Evolutionary conservation across 805 yeast species (phyloP).

Genomic region (Candida oleophila): DNA sequence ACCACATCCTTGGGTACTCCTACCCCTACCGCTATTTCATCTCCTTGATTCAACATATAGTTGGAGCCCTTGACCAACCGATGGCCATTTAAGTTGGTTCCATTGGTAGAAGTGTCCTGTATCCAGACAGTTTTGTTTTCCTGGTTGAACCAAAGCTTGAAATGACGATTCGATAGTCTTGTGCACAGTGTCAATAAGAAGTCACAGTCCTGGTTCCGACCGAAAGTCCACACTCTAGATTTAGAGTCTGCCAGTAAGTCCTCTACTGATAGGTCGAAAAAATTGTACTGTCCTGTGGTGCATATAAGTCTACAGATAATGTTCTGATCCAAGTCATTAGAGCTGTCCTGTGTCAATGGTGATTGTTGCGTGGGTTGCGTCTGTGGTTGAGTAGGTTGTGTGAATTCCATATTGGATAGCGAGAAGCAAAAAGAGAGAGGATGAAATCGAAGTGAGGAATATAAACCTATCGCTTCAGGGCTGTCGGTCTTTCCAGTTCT

Average conservation of each 20-base stretch:
- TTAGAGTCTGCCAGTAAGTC: slow-evolving; percentile 21
- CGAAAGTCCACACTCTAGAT: slow-evolving; percentile 61
- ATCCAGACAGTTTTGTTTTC: slow-evolving; percentile 57
- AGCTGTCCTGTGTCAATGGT: slow-evolving; percentile 25
- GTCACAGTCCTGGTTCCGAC: slow-evolving; percentile 69
- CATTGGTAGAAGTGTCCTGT: slow-evolving; percentile 85
- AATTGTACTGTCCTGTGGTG: slow-evolving; percentile 54
- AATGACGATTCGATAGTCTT: slow-evolving; percentile 73
- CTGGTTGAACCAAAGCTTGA: slow-evolving; percentile 64
- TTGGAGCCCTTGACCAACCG: slow-evolving; percentile 74
- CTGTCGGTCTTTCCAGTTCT: not conserved
- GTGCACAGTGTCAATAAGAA: slow-evolving; percentile 57
- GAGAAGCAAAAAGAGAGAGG: not conserved
- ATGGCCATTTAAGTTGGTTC: slow-evolving; percentile 79
- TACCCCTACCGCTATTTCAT: slow-evolving; percentile 84
- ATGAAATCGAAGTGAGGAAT: not conserved
- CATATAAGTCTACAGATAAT: slow-evolving; percentile 58
- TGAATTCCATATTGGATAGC: slow-evolving; percentile 15
- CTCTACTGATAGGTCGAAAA: slow-evolving; percentile 44
- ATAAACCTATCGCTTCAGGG: not conserved
- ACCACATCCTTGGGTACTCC: slow-evolving; percentile 75
- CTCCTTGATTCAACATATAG: slow-evolving; percentile 86
- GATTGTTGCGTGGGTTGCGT: slow-evolving; percentile 41
- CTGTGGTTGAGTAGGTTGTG: slow-evolving; percentile 28
- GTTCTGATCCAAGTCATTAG: slow-evolving; percentile 21